Percentiles rank a stretch among this genome's conserved stretches.
phyloP scores from a whole-genome alignment of 83 land plant species.

The Larix sibirica region DNA sequence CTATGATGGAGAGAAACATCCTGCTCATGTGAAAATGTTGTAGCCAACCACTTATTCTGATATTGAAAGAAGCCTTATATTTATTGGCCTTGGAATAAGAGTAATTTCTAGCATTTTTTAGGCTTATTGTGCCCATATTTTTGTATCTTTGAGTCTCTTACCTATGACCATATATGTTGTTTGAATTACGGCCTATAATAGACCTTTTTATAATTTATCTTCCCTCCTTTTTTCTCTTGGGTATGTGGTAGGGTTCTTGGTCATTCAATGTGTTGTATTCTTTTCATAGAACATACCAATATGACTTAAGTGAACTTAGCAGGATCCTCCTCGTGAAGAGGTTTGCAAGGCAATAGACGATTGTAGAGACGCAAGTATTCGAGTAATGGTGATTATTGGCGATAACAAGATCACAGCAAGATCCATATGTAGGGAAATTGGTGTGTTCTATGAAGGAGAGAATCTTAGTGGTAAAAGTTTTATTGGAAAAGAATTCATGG shows the following conservation, averaged over 20 bases:
- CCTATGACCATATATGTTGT: too few species aligned
- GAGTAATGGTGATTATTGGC: slow-evolving; percentile 65
- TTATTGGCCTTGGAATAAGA: slow-evolving; percentile 91
- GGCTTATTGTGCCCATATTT: too few species aligned
- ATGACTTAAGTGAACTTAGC: too few species aligned
- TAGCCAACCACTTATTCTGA: slow-evolving; percentile 70
- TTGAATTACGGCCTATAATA: too few species aligned
- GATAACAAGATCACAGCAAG: slow-evolving; percentile 63
- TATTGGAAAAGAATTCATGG: too few species aligned
- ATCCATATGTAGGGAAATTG: too few species aligned
- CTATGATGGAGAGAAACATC: slow-evolving; percentile 69
- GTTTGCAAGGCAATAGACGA: slow-evolving; percentile 47
- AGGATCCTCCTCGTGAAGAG: too few species aligned
- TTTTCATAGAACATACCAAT: neutral
- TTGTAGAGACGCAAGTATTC: slow-evolving; percentile 53
- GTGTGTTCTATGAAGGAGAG: too few species aligned
- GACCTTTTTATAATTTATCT: neutral
- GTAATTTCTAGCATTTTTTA: slow-evolving; percentile 44
- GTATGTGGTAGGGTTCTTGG: neutral
- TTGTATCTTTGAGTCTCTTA: too few species aligned
- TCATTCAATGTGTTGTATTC: neutral
- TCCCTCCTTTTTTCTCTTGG: neutral
- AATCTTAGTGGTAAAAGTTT: too few species aligned
- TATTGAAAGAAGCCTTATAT: slow-evolving; percentile 80
- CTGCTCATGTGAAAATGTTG: slow-evolving; percentile 76